Percentiles rank a stretch among this genome's conserved stretches.
These are phyloP conservation scores for Tylopilus sp. DNA, from an alignment of 768 basidiomycete species.

Conservation along the genomic window DNA sequence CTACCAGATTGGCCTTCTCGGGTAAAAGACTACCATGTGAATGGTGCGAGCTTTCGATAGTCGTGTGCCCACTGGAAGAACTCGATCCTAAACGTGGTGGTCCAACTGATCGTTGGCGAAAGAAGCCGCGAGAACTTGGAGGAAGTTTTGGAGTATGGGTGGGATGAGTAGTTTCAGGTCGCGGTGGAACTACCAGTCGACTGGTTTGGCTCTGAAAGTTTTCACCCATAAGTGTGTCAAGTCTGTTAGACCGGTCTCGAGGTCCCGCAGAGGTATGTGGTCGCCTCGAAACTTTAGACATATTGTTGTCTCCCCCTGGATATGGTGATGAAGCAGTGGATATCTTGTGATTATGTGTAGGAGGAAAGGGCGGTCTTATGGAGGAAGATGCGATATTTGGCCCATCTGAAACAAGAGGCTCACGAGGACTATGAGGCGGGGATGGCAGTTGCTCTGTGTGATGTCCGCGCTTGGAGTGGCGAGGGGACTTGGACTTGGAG, in stretches of 20 bases:
- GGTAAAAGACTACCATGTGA: conserved; percentile 17
- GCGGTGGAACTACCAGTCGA: conserved; percentile 13
- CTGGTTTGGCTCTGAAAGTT: conserved; percentile 12
- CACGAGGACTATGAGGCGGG: conserved; percentile 36
- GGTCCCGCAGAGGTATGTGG: conserved; percentile 78
- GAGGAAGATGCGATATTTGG: conserved; percentile 5
- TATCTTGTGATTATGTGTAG: conserved; percentile 24
- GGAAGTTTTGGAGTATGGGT: conserved; percentile 11
- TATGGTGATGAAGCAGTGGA: conserved; percentile 32
- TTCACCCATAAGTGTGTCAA: conserved; percentile 16
- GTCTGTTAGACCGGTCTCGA: conserved; percentile 46
- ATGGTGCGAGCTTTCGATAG: conserved; percentile 18
- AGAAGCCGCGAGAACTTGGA: conserved; percentile 11
- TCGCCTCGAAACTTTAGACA: conserved; percentile 39
- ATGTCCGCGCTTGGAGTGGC: conserved; percentile 37
- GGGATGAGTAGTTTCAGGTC: conserved; percentile 30
- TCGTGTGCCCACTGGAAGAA: conserved; percentile 46
- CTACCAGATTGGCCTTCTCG: conserved; percentile 31
- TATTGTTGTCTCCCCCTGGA: conserved; percentile 24
- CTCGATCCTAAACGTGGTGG: conserved; percentile 33
- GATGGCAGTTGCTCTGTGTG: conserved; percentile 34
- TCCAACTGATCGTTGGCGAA: conserved; percentile 22
- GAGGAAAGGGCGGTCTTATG: conserved; percentile 3
- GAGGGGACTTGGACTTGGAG: conserved; percentile 58
- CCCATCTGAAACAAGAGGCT: conserved; percentile 6